Percentiles rank a stretch among this genome's conserved stretches.
These are phyloP conservation scores for Canavalia gladiata DNA, from an alignment of 306 rosid genomes.

Conservation along the genomic window DNA sequence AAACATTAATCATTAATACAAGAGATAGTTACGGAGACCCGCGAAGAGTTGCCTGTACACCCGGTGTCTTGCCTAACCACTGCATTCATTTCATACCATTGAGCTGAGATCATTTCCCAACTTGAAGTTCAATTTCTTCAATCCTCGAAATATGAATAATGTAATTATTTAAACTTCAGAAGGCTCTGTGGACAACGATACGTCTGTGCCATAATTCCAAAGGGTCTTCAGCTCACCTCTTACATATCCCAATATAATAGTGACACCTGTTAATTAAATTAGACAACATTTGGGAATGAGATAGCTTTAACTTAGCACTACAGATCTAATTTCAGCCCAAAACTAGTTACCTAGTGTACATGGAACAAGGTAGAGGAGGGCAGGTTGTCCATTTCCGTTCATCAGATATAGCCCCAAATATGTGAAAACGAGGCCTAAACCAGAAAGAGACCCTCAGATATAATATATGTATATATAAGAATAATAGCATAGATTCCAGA, in stretches of 20 bases:
- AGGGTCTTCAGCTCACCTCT: conserved; percentile 84
- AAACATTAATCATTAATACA: conserved; percentile 23
- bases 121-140: conserved; percentile 38
- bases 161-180: conserved; percentile 52
- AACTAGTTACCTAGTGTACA: conserved; percentile 85
- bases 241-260: conserved; percentile 63
- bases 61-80: conserved; percentile 23
- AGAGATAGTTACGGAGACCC: conserved; percentile 17
- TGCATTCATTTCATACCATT: conserved; percentile 29
- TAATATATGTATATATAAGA: neutral
- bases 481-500: conserved; percentile 27
- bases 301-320: neutral
- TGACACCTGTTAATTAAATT: conserved; percentile 67
- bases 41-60: conserved; percentile 39
- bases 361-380: conserved; percentile 98
- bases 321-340: conserved; percentile 20
- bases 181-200: conserved; percentile 44
- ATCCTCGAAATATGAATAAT: conserved; percentile 14
- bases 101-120: conserved; percentile 22
- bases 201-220: conserved; percentile 74
- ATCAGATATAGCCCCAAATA: conserved; percentile 87
- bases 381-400: conserved; percentile 97
- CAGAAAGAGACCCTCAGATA: conserved; percentile 43
- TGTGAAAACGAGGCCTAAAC: conserved; percentile 79
- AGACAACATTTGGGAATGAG: conserved; percentile 36